Conservation (phyloP, 73 alveolate species). For the Paramecium octaurelia region DNA sequence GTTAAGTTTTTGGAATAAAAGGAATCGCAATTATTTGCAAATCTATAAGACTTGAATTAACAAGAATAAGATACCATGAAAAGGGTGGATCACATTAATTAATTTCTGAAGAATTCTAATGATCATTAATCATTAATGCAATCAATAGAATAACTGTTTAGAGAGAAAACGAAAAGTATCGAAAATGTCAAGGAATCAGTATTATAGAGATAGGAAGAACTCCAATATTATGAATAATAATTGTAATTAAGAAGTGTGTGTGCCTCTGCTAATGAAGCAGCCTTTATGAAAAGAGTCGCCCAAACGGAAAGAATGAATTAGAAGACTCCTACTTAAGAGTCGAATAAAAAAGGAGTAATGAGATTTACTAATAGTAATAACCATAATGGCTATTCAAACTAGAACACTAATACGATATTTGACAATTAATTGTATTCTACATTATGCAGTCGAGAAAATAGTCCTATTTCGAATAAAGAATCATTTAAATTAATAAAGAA, state of each 20-base stretch:
- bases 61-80: background rate
- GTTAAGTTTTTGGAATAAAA: background rate
- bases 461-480: conserved; percentile 30
- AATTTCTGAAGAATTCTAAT: background rate
- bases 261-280: conserved; percentile 30
- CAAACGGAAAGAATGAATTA: conserved; percentile 24
- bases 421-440: background rate
- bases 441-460: conserved; percentile 10
- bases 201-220: background rate
- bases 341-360: background rate
- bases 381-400: background rate
- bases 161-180: background rate
- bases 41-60: background rate
- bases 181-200: background rate
- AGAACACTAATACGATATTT: background rate
- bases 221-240: background rate
- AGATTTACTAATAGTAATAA: background rate
- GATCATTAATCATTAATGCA: background rate
- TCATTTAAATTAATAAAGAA: background rate
- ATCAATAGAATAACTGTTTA: background rate
- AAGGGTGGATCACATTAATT: background rate
- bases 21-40: background rate
- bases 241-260: conserved; percentile 12
- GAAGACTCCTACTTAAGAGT: background rate
- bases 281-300: conserved; percentile 2